Evolutionary conservation across 768 basidiomycete genomes (phyloP).

Genomic region (Tulasnella sp.): DNA sequence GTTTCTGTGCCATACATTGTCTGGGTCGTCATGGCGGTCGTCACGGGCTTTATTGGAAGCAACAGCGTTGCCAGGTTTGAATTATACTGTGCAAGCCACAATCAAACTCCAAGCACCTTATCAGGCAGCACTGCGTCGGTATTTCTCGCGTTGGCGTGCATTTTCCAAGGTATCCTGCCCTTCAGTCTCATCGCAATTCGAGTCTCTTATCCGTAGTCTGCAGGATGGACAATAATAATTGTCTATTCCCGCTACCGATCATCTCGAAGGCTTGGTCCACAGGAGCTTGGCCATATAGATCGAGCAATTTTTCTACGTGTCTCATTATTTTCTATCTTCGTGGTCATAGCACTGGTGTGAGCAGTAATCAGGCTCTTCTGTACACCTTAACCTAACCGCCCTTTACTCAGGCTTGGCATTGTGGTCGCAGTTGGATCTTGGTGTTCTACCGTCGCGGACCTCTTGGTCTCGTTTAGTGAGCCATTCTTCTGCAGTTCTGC

Average conservation of each 20-base stretch:
- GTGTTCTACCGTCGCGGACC: not conserved
- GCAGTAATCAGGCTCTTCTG: not conserved
- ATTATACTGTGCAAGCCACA: constrained; percentile 7
- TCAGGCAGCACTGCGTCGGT: constrained; percentile 3
- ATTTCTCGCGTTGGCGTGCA: not conserved
- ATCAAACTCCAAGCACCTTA: not conserved
- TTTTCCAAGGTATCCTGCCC: not conserved
- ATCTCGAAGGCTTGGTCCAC: constrained; percentile 2
- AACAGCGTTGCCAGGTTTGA: not conserved
- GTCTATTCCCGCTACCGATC: constrained; percentile 1
- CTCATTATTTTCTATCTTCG: not conserved
- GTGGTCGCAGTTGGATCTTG: not conserved
- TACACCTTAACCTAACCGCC: not conserved
- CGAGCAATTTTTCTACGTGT: constrained; percentile 1
- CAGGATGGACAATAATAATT: not conserved
- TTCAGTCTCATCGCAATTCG: not conserved
- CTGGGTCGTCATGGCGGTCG: constrained; percentile 5
- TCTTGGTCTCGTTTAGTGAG: constrained; percentile 7
- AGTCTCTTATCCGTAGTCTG: not conserved
- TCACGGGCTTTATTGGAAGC: not conserved
- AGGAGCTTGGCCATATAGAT: constrained; percentile 9
- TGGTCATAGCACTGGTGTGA: constrained; percentile 8
- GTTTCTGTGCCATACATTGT: not conserved
- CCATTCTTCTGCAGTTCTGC: not conserved
- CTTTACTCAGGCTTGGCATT: not conserved